A percentile compares a stretch with the other conserved stretches of the same genome.
Evolutionary conservation across 2,329 filamentous ascomycete genomes (phyloP).

Genomic region (Emmonsiellopsis sp.): DNA sequence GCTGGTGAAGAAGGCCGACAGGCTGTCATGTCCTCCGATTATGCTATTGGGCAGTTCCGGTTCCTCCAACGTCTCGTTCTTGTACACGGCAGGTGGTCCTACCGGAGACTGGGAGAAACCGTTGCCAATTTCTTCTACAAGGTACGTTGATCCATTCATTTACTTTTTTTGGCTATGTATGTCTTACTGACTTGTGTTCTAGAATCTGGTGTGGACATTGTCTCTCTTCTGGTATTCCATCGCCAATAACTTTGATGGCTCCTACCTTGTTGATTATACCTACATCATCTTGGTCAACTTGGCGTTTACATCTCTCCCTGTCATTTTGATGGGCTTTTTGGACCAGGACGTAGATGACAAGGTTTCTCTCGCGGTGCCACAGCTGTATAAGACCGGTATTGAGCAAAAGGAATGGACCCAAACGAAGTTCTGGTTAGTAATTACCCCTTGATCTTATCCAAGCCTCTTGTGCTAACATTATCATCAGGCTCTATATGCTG

Average conservation of each 20-base stretch:
- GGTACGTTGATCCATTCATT: slow-evolving; percentile 31
- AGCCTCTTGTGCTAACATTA: slow-evolving; percentile 19
- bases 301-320: slow-evolving; percentile 88
- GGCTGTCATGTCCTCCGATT: slow-evolving; percentile 93
- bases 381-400: slow-evolving; percentile 91
- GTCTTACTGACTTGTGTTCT: slow-evolving; percentile 1
- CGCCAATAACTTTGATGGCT: slow-evolving; percentile 91
- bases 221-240: slow-evolving; percentile 96
- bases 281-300: slow-evolving; percentile 97
- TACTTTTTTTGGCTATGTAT: background rate
- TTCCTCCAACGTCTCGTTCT: slow-evolving; percentile 77
- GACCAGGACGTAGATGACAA: slow-evolving; percentile 95
- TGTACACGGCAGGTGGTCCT: slow-evolving; percentile 94
- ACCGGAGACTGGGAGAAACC: slow-evolving; percentile 80
- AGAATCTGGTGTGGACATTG: slow-evolving; percentile 97
- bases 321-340: slow-evolving; percentile 91
- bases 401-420: slow-evolving; percentile 96
- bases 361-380: slow-evolving; percentile 86
- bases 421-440: slow-evolving; percentile 79
- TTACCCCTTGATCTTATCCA: background rate
- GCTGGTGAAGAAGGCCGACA: slow-evolving; percentile 87
- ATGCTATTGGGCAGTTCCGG: slow-evolving; percentile 88
- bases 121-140: slow-evolving; percentile 99
- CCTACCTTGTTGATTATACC: slow-evolving; percentile 94
- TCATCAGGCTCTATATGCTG: slow-evolving; percentile 72